Conservation (phyloP, 306 rosid genomes). For the Medicago arabica region DNA sequence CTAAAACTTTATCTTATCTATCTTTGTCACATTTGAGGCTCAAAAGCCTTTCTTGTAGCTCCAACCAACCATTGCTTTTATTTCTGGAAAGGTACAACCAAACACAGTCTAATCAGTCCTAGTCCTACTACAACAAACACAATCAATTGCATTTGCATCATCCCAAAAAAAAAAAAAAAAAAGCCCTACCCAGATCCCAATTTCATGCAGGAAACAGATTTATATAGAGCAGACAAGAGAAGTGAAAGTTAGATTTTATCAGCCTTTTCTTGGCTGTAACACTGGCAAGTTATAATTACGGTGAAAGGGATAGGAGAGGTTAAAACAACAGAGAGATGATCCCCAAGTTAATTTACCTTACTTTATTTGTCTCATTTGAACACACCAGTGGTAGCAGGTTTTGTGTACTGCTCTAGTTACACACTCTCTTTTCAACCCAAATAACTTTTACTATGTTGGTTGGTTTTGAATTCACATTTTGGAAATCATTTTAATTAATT, state of each 20-base stretch:
- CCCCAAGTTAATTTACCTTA: constrained; percentile 36
- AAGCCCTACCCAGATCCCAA: constrained; percentile 51
- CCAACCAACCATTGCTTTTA: constrained; percentile 32
- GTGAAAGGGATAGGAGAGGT: constrained; percentile 44
- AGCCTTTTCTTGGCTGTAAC: constrained; percentile 55
- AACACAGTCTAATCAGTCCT: constrained; percentile 35
- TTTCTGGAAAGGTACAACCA: constrained; percentile 32
- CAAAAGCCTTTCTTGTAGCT: constrained; percentile 38
- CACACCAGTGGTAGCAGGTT: constrained; percentile 53
- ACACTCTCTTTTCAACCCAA: constrained; percentile 49
- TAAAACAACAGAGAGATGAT: constrained; percentile 43
- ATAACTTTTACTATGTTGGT: constrained; percentile 41
- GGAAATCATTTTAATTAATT: constrained; percentile 3
- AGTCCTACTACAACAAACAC: constrained; percentile 12
- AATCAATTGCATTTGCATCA: constrained; percentile 35
- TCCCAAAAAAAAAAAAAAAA: constrained; percentile 4
- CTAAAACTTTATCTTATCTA: constrained; percentile 39
- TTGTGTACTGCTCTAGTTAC: constrained; percentile 46
- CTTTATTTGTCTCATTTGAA: constrained; percentile 53
- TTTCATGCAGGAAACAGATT: constrained; percentile 43
- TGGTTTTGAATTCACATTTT: constrained; percentile 36
- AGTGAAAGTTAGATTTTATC: constrained; percentile 50
- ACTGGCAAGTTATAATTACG: constrained; percentile 59
- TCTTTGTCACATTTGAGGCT: constrained; percentile 58
- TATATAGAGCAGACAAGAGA: constrained; percentile 45